phyloP scores from a whole-genome alignment of 2,329 filamentous ascomycete genomes.

The Scortechinia acanthostroma region DNA sequence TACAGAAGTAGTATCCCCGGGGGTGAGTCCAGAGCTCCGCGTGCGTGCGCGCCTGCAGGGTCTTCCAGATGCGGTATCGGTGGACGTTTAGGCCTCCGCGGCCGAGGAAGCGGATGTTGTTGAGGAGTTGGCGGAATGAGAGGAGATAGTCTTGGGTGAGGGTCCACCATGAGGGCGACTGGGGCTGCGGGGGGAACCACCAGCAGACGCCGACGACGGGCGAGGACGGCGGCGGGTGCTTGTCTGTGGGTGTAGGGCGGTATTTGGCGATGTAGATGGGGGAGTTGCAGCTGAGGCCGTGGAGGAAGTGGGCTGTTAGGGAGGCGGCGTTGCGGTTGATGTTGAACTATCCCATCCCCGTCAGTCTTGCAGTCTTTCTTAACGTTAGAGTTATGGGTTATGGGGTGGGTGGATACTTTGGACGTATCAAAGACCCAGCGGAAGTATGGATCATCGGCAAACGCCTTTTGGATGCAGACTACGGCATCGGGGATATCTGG shows the following conservation, averaged over 20 bases:
- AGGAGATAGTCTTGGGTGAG: constrained; percentile 41
- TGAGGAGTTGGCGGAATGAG: constrained; percentile 42
- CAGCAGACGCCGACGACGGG: constrained; percentile 39
- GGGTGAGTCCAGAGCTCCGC: constrained; percentile 40
- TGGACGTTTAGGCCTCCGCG: constrained; percentile 44
- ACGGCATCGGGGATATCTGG: constrained; percentile 47
- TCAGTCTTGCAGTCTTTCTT: not conserved
- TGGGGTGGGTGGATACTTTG: constrained; percentile 14
- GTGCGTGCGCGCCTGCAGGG: constrained; percentile 41
- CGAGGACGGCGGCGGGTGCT: constrained; percentile 4
- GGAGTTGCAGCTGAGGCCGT: constrained; percentile 49
- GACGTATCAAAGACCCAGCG: constrained; percentile 45
- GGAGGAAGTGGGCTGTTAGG: constrained; percentile 43
- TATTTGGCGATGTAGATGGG: constrained; percentile 39
- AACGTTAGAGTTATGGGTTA: not conserved
- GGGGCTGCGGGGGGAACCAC: constrained; percentile 42
- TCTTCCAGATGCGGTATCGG: constrained; percentile 55
- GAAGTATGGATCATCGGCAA: constrained; percentile 45
- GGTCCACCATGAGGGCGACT: constrained; percentile 34
- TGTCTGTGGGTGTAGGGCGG: not conserved
- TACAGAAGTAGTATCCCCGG: constrained; percentile 55
- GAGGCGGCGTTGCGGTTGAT: constrained; percentile 43
- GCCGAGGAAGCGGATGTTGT: constrained; percentile 42
- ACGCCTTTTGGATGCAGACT: constrained; percentile 49
- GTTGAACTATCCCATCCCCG: constrained; percentile 37